Percentiles rank a stretch among this genome's conserved stretches.
These are phyloP conservation scores for Fistulifera pelliculosa DNA, from an alignment of 108 stramenopile species.

Conservation along the genomic window DNA sequence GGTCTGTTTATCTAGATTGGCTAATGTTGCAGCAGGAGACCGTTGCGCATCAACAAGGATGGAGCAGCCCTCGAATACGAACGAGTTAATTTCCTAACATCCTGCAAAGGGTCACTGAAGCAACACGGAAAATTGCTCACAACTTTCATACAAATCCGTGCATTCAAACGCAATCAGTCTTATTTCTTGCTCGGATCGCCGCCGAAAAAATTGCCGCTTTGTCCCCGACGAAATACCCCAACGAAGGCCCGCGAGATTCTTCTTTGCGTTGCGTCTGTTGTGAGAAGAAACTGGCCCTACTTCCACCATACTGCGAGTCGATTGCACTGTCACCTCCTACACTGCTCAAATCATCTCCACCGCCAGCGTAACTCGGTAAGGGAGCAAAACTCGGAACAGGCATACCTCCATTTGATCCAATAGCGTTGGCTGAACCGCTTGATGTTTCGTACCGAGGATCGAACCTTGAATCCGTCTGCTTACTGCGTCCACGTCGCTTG, in stretches of 20 bases:
- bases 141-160: too few relatives aligned
- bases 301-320: slow-evolving; percentile 49
- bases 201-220: too few relatives aligned
- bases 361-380: slow-evolving; percentile 60
- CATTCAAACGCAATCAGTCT: too few relatives aligned
- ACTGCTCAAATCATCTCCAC: slow-evolving; percentile 63
- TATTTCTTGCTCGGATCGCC: too few relatives aligned
- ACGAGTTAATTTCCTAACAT: too few relatives aligned
- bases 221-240: slow-evolving; percentile 38
- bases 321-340: slow-evolving; percentile 67
- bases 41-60: too few relatives aligned
- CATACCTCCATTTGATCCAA: slow-evolving; percentile 27
- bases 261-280: slow-evolving; percentile 13
- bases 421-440: slow-evolving; percentile 10
- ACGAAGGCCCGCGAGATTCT: slow-evolving; percentile 23
- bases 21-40: too few relatives aligned
- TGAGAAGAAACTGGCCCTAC: slow-evolving; percentile 22
- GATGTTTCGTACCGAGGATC: slow-evolving; percentile 62
- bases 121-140: too few relatives aligned
- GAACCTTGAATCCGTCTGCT: slow-evolving; percentile 72
- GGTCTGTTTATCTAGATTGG: too few relatives aligned
- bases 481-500: slow-evolving; percentile 43
- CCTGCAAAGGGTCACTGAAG: too few relatives aligned
- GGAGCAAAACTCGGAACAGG: slow-evolving; percentile 83
- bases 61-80: too few relatives aligned